Evolutionary conservation across 352 stramenopile genomes (phyloP).

Genomic region (Pythium scleroteichum): DNA sequence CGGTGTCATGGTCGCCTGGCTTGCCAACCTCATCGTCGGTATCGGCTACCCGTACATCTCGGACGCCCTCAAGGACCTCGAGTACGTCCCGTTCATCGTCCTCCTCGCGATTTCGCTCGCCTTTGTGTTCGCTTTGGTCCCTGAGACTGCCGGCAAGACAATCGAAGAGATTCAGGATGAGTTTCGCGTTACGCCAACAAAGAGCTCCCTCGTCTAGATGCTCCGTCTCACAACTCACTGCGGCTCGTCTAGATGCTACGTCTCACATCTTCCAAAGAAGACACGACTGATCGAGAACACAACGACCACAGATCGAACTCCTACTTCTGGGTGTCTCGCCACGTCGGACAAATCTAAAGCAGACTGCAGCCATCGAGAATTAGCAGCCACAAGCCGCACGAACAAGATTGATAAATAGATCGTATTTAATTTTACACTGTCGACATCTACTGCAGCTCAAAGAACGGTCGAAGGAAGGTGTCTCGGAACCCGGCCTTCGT

Average conservation of each 20-base stretch:
- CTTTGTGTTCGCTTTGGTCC: slow-evolving; percentile 14
- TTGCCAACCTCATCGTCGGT: slow-evolving; percentile 47
- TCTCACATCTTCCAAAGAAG: too few relatives aligned
- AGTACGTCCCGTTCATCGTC: slow-evolving; percentile 30
- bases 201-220: background rate
- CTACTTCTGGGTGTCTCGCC: too few relatives aligned
- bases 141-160: slow-evolving; percentile 21
- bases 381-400: too few relatives aligned
- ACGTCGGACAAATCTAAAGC: too few relatives aligned
- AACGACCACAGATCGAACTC: too few relatives aligned
- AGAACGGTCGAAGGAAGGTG: slow-evolving; percentile 3
- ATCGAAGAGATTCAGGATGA: slow-evolving; percentile 19
- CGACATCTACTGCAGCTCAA: background rate
- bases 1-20: slow-evolving; percentile 27
- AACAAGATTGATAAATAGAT: background rate
- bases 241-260: too few relatives aligned
- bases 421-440: too few relatives aligned
- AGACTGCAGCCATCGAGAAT: too few relatives aligned
- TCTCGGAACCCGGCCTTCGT: background rate
- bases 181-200: slow-evolving; percentile 3
- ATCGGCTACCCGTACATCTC: slow-evolving; percentile 59
- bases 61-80: slow-evolving; percentile 35
- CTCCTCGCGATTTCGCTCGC: slow-evolving; percentile 8
- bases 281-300: too few relatives aligned
- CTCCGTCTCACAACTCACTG: too few relatives aligned